Conservation (phyloP, 495 filamentous ascomycete species). For the Parmelia sp. region DNA sequence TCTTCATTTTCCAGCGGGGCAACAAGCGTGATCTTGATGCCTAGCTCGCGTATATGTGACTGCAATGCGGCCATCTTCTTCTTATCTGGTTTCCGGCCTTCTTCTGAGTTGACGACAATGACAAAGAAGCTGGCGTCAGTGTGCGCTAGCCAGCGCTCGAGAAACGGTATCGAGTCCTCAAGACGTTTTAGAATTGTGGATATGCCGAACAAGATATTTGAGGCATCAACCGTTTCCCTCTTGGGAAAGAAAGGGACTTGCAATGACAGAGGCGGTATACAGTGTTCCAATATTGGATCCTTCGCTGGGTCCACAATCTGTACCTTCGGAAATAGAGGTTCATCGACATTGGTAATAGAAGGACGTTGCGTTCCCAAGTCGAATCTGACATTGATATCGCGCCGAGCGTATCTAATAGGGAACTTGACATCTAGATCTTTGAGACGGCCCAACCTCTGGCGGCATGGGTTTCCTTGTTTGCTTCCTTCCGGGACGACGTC, state of each 20-base stretch:
- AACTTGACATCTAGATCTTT: slow-evolving; percentile 4
- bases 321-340: slow-evolving; percentile 30
- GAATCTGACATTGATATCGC: slow-evolving; percentile 34
- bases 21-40: slow-evolving; percentile 49
- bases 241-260: slow-evolving; percentile 32
- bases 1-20: slow-evolving; percentile 40
- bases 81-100: slow-evolving; percentile 16
- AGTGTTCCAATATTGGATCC: slow-evolving; percentile 8
- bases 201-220: slow-evolving; percentile 54
- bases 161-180: slow-evolving; percentile 48
- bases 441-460: slow-evolving; percentile 10
- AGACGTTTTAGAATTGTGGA: slow-evolving; percentile 52
- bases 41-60: slow-evolving; percentile 37
- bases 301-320: slow-evolving; percentile 24
- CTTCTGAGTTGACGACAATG: slow-evolving; percentile 46
- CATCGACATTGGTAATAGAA: slow-evolving; percentile 31
- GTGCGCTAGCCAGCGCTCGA: slow-evolving; percentile 56
- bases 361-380: slow-evolving; percentile 7
- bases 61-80: slow-evolving; percentile 27
- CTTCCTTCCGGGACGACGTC: not conserved
- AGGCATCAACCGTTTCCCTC: slow-evolving; percentile 37
- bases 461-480: not conserved
- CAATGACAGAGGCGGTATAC: slow-evolving; percentile 31
- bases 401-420: slow-evolving; percentile 36
- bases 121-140: slow-evolving; percentile 51